These are phyloP conservation scores for Phytophthora pseudosyringae DNA, from an alignment of 352 stramenopile genomes.

Conservation along the genomic window DNA sequence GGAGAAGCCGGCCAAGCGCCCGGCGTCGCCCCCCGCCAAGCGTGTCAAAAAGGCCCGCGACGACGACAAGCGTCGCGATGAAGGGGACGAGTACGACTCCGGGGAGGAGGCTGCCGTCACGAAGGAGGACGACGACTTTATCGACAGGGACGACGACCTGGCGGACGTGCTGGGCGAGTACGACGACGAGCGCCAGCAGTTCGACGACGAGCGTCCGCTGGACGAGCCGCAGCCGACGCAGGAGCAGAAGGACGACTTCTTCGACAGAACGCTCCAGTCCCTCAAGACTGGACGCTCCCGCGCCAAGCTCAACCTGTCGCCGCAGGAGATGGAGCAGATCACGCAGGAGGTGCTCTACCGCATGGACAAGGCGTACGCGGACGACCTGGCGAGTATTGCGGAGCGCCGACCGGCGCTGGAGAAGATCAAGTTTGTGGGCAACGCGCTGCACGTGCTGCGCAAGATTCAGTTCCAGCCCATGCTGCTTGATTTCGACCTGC, in stretches of 20 bases:
- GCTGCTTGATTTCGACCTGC: conserved; percentile 86
- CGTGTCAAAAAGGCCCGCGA: conserved; percentile 50
- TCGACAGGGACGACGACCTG: conserved; percentile 88
- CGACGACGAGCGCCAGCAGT: conserved; percentile 72
- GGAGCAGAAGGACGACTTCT: conserved; percentile 73
- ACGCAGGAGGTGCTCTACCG: conserved; percentile 89
- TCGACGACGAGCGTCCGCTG: conserved; percentile 84
- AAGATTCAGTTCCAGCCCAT: conserved; percentile 90
- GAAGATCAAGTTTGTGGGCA: conserved; percentile 87
- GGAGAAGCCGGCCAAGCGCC: conserved; percentile 54
- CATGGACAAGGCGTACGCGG: conserved; percentile 88
- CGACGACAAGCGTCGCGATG: conserved; percentile 29
- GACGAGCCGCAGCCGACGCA: conserved; percentile 37
- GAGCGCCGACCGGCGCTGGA: conserved; percentile 71
- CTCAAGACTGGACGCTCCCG: conserved; percentile 82
- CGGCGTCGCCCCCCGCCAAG: conserved; percentile 51
- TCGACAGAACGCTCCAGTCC: conserved; percentile 83
- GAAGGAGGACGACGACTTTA: conserved; percentile 89
- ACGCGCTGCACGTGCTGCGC: conserved; percentile 70
- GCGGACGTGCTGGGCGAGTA: conserved; percentile 86
- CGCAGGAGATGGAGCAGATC: conserved; percentile 88
- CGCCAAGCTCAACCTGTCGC: conserved; percentile 80
- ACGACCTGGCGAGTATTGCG: conserved; percentile 74
- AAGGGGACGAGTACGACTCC: conserved; percentile 85
- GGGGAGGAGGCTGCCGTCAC: conserved; percentile 74